These are phyloP conservation scores for Candida albicans DNA, from an alignment of 1,139 yeast genomes.

Conservation along the genomic window DNA sequence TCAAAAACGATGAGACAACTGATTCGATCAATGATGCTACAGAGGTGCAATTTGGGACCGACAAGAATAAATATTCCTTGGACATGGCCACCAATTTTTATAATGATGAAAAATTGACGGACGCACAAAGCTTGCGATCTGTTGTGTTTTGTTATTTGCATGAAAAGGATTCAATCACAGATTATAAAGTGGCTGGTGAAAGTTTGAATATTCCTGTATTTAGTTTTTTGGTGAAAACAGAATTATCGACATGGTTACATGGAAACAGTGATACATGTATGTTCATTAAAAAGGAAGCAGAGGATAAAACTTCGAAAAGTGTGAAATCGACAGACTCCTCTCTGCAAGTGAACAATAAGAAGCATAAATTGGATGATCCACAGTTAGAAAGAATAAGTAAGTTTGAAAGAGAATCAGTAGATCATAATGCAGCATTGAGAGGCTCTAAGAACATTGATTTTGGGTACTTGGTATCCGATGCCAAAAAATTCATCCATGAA, in stretches of 20 bases:
- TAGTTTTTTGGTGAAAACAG: slow-evolving; percentile 84
- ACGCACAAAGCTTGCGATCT: slow-evolving; percentile 54
- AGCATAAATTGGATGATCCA: slow-evolving; percentile 49
- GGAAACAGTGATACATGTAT: slow-evolving; percentile 63
- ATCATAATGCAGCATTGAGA: slow-evolving; percentile 78
- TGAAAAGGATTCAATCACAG: slow-evolving; percentile 75
- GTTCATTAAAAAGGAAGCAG: slow-evolving; percentile 37
- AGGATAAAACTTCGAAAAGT: slow-evolving; percentile 13
- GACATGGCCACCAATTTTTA: slow-evolving; percentile 56
- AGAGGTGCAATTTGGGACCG: slow-evolving; percentile 32
- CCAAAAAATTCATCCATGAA: slow-evolving; percentile 58
- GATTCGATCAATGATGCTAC: slow-evolving; percentile 37
- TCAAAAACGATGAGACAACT: slow-evolving; percentile 17
- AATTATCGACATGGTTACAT: slow-evolving; percentile 75
- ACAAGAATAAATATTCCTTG: slow-evolving; percentile 27
- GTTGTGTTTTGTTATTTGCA: slow-evolving; percentile 81
- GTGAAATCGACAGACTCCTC: slow-evolving; percentile 9
- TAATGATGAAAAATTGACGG: slow-evolving; percentile 40
- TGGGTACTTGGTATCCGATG: slow-evolving; percentile 71
- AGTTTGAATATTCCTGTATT: slow-evolving; percentile 65
- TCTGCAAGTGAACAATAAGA: slow-evolving; percentile 15
- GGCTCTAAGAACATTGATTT: slow-evolving; percentile 78
- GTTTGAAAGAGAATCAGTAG: slow-evolving; percentile 66
- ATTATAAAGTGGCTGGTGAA: slow-evolving; percentile 75
- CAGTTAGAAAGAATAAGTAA: slow-evolving; percentile 52